Evolutionary conservation across 2,329 filamentous ascomycete species (phyloP).

Genomic region (Emergomyces pasteurianus): DNA sequence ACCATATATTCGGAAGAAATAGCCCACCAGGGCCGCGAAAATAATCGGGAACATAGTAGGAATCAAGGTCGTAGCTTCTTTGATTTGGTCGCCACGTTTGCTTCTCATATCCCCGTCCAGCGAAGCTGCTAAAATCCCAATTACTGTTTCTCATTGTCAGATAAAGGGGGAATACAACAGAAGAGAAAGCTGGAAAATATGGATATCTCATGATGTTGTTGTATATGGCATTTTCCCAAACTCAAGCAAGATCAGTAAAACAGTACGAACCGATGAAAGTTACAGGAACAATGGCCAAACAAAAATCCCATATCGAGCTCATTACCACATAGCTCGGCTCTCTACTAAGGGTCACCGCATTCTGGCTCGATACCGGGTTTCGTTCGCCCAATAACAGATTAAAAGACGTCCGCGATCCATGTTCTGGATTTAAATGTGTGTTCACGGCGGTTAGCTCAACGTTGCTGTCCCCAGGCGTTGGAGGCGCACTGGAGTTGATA

Average conservation of each 20-base stretch:
- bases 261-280: not conserved
- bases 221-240: not conserved
- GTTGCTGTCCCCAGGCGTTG: not conserved
- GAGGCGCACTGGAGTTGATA: not conserved
- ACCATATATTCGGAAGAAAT: constrained; percentile 1
- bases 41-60: not conserved
- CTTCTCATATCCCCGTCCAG: not conserved
- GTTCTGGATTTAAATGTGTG: not conserved
- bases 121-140: not conserved
- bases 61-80: not conserved
- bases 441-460: not conserved
- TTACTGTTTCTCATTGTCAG: not conserved
- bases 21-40: not conserved
- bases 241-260: not conserved
- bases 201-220: not conserved
- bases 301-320: not conserved
- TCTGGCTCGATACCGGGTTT: not conserved
- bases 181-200: not conserved
- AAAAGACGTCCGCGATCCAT: not conserved
- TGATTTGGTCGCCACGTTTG: not conserved
- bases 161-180: not conserved
- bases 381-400: not conserved
- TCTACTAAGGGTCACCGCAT: not conserved
- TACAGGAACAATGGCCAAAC: not conserved
- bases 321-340: not conserved